These are phyloP conservation scores for Helianthus tuberosus DNA, from an alignment of 129 eudicot species.

Conservation along the genomic window DNA sequence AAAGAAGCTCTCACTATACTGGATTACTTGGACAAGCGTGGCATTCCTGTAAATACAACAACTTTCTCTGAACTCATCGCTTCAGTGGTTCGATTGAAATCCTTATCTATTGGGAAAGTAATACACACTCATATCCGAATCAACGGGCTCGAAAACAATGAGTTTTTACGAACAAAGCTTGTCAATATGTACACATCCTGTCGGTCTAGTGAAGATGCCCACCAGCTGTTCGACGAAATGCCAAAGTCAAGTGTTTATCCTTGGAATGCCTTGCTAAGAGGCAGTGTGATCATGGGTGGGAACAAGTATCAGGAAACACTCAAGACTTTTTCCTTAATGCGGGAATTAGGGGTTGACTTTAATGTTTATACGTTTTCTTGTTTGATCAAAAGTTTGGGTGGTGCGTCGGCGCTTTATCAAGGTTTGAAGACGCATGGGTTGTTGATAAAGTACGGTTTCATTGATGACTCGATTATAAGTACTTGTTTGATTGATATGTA, in stretches of 20 bases:
- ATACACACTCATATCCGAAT: constrained; percentile 62
- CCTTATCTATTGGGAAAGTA: constrained; percentile 44
- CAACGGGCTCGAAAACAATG: constrained; percentile 69
- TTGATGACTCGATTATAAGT: constrained; percentile 46
- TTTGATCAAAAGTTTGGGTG: constrained; percentile 83
- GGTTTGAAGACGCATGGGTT: constrained; percentile 81
- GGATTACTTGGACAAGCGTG: constrained; percentile 67
- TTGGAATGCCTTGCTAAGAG: constrained; percentile 95
- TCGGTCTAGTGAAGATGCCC: constrained; percentile 67
- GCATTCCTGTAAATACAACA: constrained; percentile 76
- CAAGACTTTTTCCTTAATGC: constrained; percentile 49
- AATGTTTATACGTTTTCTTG: constrained; percentile 85
- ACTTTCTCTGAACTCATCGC: constrained; percentile 64
- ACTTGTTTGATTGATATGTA: constrained; percentile 92
- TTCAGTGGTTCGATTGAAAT: constrained; percentile 57
- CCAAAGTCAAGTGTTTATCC: constrained; percentile 57
- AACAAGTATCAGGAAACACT: constrained; percentile 46
- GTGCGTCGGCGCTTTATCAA: constrained; percentile 64
- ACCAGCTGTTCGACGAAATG: constrained; percentile 61
- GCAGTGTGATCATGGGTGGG: constrained; percentile 72
- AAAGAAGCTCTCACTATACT: constrained; percentile 68
- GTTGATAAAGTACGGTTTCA: constrained; percentile 72
- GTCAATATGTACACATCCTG: constrained; percentile 71
- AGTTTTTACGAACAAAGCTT: constrained; percentile 65
- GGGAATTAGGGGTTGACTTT: constrained; percentile 74